Percentiles rank a stretch among this genome's conserved stretches.
phyloP scores from a whole-genome alignment of 1,284 basidiomycete species.

The Leccinum ponderosum region DNA sequence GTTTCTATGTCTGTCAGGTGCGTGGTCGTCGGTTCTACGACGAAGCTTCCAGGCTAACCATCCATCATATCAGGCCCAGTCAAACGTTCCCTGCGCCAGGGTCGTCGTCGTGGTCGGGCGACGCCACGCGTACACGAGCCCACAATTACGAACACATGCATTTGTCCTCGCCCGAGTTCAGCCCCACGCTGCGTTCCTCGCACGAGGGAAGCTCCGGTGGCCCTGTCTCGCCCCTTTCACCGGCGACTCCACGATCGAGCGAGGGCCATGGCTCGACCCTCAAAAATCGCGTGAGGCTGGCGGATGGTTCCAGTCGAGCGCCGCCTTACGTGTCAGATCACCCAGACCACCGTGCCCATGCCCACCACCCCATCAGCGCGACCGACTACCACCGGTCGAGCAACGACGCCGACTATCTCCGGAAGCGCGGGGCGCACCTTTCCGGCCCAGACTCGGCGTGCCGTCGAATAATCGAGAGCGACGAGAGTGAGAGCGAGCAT shows the following conservation, averaged over 20 bases:
- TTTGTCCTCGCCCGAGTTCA: constrained; percentile 24
- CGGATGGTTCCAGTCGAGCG: constrained; percentile 16
- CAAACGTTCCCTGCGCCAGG: constrained; percentile 24
- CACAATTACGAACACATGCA: constrained; percentile 15
- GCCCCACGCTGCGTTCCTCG: constrained; percentile 24
- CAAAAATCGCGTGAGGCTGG: constrained; percentile 14
- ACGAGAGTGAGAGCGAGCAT: constrained; percentile 32
- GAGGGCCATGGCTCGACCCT: constrained; percentile 19
- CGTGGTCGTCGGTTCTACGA: not conserved
- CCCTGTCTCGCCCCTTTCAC: constrained; percentile 49
- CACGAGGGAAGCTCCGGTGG: constrained; percentile 40
- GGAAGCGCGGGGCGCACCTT: not conserved
- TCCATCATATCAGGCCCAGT: constrained; percentile 10
- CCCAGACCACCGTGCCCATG: constrained; percentile 17
- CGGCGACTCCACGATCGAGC: constrained; percentile 45
- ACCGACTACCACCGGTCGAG: constrained; percentile 17
- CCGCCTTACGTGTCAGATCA: constrained; percentile 12
- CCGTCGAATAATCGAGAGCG: constrained; percentile 16
- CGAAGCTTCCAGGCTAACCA: constrained; percentile 5
- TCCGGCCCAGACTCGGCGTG: not conserved
- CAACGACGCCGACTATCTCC: not conserved
- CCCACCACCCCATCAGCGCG: constrained; percentile 7
- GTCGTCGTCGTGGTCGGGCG: constrained; percentile 25
- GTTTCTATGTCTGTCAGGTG: constrained; percentile 28
- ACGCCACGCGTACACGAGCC: constrained; percentile 15